These are phyloP conservation scores for Phaseolus lunatus DNA, from an alignment of 306 rosid species.

Conservation along the genomic window DNA sequence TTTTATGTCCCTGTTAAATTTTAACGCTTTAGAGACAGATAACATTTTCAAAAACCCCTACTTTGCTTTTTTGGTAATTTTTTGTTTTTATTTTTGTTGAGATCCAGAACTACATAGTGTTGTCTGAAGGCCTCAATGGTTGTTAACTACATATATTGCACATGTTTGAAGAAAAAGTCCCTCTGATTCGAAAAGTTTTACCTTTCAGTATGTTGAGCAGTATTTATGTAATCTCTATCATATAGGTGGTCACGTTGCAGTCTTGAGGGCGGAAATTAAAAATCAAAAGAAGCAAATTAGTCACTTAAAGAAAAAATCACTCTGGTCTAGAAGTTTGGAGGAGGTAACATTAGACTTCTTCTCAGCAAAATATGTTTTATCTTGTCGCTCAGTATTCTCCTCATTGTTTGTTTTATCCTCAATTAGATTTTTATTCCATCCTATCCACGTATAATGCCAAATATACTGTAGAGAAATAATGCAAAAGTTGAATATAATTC, in stretches of 20 bases:
- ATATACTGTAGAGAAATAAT: background rate
- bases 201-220: conserved; percentile 32
- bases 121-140: conserved; percentile 10
- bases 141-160: background rate
- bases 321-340: conserved; percentile 82
- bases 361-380: conserved; percentile 32
- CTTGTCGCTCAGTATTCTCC: conserved; percentile 17
- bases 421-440: background rate
- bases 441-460: background rate
- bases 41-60: conserved; percentile 5
- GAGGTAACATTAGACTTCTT: conserved; percentile 64
- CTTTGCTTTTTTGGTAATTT: conserved; percentile 24
- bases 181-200: conserved; percentile 57
- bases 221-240: conserved; percentile 24
- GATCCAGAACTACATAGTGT: conserved; percentile 18
- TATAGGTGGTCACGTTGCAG: conserved; percentile 64
- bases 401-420: conserved; percentile 10
- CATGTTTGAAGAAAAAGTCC: conserved; percentile 50
- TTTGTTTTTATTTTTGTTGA: background rate
- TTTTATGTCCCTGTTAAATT: background rate
- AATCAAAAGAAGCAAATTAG: conserved; percentile 69
- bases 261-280: conserved; percentile 65
- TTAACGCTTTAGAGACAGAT: background rate
- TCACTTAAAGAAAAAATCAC: conserved; percentile 79
- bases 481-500: background rate